Conservation (phyloP, 768 basidiomycete genomes). For the Boletus subcaerulescens region DNA sequence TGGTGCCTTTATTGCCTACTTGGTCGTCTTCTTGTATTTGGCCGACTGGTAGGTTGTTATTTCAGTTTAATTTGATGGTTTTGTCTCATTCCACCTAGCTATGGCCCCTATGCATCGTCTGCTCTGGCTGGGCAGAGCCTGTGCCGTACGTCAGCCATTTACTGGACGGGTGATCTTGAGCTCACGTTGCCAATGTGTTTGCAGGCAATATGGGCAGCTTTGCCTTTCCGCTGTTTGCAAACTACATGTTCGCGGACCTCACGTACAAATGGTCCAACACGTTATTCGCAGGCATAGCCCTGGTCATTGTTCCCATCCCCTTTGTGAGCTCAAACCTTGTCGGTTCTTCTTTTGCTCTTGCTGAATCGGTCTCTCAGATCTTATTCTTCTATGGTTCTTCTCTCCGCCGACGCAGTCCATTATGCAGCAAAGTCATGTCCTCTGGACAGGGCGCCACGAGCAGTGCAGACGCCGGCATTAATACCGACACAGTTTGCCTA, state of each 20-base stretch:
- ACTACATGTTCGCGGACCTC: constrained; percentile 54
- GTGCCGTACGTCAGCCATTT: constrained; percentile 39
- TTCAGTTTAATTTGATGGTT: not conserved
- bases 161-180: not conserved
- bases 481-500: not conserved
- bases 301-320: constrained; percentile 54
- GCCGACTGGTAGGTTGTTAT: not conserved
- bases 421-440: constrained; percentile 17
- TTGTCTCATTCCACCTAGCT: constrained; percentile 26
- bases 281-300: constrained; percentile 46
- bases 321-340: constrained; percentile 37
- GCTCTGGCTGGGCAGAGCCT: constrained; percentile 65
- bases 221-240: constrained; percentile 60
- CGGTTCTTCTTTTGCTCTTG: not conserved
- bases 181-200: not conserved
- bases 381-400: constrained; percentile 30
- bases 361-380: constrained; percentile 6
- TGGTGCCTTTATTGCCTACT: constrained; percentile 24
- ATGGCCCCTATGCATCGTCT: constrained; percentile 60
- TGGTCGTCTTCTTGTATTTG: too few species aligned
- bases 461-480: not conserved
- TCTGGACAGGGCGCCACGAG: too few species aligned
- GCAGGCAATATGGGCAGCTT: constrained; percentile 48
- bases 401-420: constrained; percentile 19
- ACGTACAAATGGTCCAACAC: constrained; percentile 43